phyloP scores from a whole-genome alignment of 2,329 filamentous ascomycete genomes.

The Pestalotiopsis sp. region DNA sequence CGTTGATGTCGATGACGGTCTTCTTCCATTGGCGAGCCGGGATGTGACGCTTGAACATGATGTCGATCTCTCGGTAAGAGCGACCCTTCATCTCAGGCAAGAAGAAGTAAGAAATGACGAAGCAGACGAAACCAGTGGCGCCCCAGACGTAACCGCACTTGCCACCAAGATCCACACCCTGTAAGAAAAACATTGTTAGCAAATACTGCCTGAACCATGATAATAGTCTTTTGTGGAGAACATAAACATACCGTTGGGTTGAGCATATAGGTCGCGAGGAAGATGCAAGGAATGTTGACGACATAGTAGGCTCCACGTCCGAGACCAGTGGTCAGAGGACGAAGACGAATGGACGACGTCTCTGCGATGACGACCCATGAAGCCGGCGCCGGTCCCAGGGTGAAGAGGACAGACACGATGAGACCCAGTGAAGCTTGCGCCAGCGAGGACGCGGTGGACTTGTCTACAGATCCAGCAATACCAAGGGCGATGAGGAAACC shows the following conservation, averaged over 20 bases:
- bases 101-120: constrained; percentile 51
- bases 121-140: constrained; percentile 40
- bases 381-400: constrained; percentile 60
- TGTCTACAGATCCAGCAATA: constrained; percentile 53
- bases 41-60: constrained; percentile 45
- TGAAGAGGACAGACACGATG: constrained; percentile 66
- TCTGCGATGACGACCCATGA: constrained; percentile 69
- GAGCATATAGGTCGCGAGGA: constrained; percentile 61
- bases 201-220: too few relatives aligned
- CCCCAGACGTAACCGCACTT: constrained; percentile 52
- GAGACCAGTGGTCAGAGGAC: constrained; percentile 13
- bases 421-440: constrained; percentile 64
- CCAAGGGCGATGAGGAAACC: constrained; percentile 50
- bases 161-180: constrained; percentile 46
- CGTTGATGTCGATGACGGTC: constrained; percentile 56
- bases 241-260: constrained; percentile 38
- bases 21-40: constrained; percentile 47
- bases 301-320: constrained; percentile 35
- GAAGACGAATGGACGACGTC: constrained; percentile 57
- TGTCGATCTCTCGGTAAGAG: constrained; percentile 53
- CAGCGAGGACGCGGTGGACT: constrained; percentile 38
- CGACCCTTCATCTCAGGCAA: constrained; percentile 52
- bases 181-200: background rate
- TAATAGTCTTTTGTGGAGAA: background rate
- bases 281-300: constrained; percentile 57